A percentile compares a stretch with the other conserved stretches of the same genome.
Conservation (phyloP, 805 yeast species). For the Ogataea paradorogensis region DNA sequence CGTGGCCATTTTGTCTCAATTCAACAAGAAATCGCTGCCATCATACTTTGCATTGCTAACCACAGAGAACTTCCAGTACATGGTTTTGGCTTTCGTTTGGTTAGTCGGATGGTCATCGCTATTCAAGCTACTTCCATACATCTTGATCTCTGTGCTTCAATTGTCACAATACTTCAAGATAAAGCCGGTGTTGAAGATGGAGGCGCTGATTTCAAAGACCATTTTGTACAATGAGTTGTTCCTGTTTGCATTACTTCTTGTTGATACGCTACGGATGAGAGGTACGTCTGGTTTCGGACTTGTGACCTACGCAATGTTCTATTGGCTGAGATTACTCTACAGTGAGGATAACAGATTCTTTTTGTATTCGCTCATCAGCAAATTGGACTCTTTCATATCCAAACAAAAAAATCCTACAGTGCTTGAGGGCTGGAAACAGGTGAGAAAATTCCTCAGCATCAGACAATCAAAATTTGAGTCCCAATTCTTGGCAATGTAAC, state of each 20-base stretch:
- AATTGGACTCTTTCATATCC: slow-evolving; percentile 42
- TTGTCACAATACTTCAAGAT: slow-evolving; percentile 42
- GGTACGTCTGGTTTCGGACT: slow-evolving; percentile 71
- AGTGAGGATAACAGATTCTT: slow-evolving; percentile 45
- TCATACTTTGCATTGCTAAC: slow-evolving; percentile 62
- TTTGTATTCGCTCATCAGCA: slow-evolving; percentile 39
- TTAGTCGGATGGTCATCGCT: slow-evolving; percentile 59
- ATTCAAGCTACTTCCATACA: slow-evolving; percentile 62
- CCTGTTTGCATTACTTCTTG: slow-evolving; percentile 47
- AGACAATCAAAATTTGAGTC: slow-evolving; percentile 37
- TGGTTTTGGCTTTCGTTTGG: slow-evolving; percentile 57
- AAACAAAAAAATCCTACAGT: slow-evolving; percentile 46
- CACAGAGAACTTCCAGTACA: slow-evolving; percentile 72
- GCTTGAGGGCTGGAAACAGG: slow-evolving; percentile 36
- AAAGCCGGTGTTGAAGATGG: slow-evolving; percentile 37
- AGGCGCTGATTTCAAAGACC: slow-evolving; percentile 39
- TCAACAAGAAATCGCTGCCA: slow-evolving; percentile 56
- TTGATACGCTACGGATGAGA: slow-evolving; percentile 61
- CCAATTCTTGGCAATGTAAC: slow-evolving; percentile 16
- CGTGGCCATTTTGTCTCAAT: slow-evolving; percentile 55
- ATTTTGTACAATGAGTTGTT: slow-evolving; percentile 62
- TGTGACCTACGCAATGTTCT: slow-evolving; percentile 52
- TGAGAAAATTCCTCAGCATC: slow-evolving; percentile 40
- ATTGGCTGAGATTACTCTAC: slow-evolving; percentile 69
- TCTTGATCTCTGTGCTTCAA: slow-evolving; percentile 57